phyloP scores from a whole-genome alignment of 179 eudicot genomes.

The Beta macrorhiza region DNA sequence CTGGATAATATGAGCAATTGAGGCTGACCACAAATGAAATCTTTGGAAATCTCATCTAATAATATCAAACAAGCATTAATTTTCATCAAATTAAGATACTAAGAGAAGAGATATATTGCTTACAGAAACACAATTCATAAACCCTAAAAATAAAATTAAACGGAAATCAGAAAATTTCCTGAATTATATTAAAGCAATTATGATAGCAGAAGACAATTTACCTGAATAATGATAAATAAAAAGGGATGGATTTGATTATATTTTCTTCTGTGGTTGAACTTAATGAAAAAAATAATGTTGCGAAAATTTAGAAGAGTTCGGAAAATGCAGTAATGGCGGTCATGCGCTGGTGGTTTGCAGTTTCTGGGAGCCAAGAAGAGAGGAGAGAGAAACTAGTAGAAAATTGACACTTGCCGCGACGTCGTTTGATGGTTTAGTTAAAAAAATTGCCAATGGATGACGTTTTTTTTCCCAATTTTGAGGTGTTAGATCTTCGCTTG shows the following conservation, averaged over 20 bases:
- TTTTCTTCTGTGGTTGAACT: not conserved
- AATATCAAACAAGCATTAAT: not conserved
- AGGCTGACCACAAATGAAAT: not conserved
- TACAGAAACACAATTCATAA: not conserved
- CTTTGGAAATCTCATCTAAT: not conserved
- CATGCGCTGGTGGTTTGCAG: constrained; percentile 4
- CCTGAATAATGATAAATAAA: constrained; percentile 5
- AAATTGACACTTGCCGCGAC: not conserved
- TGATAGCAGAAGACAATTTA: not conserved
- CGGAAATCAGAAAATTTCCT: not conserved
- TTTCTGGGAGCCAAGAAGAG: not conserved
- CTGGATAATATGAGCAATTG: not conserved
- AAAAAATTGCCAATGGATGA: too few relatives aligned
- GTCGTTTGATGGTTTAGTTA: not conserved
- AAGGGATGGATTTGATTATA: not conserved
- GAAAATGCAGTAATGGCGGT: constrained; percentile 14
- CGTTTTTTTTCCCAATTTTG: too few relatives aligned
- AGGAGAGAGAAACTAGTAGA: not conserved
- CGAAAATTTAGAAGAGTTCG: not conserved
- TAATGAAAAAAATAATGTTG: not conserved
- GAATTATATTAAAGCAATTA: not conserved
- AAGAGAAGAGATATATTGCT: not conserved
- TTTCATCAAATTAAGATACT: not conserved
- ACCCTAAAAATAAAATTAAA: not conserved
- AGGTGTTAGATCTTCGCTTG: too few relatives aligned